phyloP scores from a whole-genome alignment of 768 basidiomycete genomes.

The Vararia minispora region DNA sequence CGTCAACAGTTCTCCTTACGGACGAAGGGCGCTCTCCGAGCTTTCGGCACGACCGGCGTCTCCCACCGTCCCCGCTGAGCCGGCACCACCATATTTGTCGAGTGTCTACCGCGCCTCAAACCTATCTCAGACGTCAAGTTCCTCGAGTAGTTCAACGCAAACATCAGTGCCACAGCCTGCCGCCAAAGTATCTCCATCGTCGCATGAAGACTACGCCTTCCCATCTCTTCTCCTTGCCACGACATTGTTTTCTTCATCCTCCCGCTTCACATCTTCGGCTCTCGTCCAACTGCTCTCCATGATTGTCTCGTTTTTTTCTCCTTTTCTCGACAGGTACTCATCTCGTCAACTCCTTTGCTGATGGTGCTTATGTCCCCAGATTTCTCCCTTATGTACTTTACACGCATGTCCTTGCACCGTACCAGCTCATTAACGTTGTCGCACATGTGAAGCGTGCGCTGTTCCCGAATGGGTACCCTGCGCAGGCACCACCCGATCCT shows the following conservation, averaged over 20 bases:
- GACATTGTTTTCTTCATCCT: constrained; percentile 35
- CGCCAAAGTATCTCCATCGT: background rate
- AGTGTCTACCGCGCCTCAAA: too few species aligned
- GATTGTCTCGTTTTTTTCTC: constrained; percentile 32
- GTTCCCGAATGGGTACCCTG: constrained; percentile 88
- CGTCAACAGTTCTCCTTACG: constrained; percentile 33
- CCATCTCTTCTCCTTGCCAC: constrained; percentile 35
- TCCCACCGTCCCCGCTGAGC: background rate
- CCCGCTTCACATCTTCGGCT: constrained; percentile 37
- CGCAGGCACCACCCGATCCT: constrained; percentile 60
- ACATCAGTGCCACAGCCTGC: too few species aligned
- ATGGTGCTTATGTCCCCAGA: constrained; percentile 32
- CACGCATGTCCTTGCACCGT: constrained; percentile 37
- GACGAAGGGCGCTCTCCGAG: too few species aligned
- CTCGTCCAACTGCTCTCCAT: constrained; percentile 36
- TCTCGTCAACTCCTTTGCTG: too few species aligned
- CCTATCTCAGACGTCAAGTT: constrained; percentile 2
- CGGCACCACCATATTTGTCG: background rate
- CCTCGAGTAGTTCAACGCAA: background rate
- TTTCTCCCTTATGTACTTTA: constrained; percentile 61
- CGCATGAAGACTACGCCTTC: constrained; percentile 25
- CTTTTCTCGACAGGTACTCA: constrained; percentile 50
- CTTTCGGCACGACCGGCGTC: constrained; percentile 1
- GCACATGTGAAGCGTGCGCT: constrained; percentile 55
- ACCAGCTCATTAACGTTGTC: constrained; percentile 40